These are phyloP conservation scores for Gentiana macrophylla DNA, from an alignment of 257 asterid genomes.

Conservation along the genomic window DNA sequence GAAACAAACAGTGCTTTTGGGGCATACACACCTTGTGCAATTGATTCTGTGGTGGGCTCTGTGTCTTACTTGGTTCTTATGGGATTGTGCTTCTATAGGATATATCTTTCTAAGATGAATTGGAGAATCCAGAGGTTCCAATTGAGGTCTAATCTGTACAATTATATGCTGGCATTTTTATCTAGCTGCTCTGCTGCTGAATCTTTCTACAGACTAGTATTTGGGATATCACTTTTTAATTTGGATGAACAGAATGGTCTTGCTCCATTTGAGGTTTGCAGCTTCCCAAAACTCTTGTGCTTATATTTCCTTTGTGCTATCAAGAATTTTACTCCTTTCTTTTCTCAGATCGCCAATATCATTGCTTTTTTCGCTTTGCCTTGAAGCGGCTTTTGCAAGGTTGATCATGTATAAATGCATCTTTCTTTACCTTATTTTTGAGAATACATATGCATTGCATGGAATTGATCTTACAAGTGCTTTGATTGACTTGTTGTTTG, in stretches of 20 bases:
- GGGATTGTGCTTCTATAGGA: constrained; percentile 52
- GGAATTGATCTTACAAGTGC: too few relatives aligned
- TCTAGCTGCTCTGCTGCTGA: constrained; percentile 72
- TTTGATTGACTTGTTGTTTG: too few relatives aligned
- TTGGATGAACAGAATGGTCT: constrained; percentile 51
- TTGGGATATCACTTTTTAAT: constrained; percentile 70
- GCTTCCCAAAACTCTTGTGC: not conserved
- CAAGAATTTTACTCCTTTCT: too few relatives aligned
- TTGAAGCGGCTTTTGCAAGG: too few relatives aligned
- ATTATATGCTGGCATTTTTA: constrained; percentile 61
- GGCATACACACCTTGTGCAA: constrained; percentile 80
- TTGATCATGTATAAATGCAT: too few relatives aligned
- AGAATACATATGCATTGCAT: too few relatives aligned
- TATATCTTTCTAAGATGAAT: constrained; percentile 49
- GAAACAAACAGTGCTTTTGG: constrained; percentile 84
- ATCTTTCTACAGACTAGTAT: constrained; percentile 58
- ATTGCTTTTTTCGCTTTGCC: too few relatives aligned
- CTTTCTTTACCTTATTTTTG: too few relatives aligned
- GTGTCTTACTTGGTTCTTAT: constrained; percentile 60
- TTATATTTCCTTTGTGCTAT: too few relatives aligned
- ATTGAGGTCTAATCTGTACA: constrained; percentile 64
- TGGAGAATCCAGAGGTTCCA: constrained; percentile 54
- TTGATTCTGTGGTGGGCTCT: constrained; percentile 61
- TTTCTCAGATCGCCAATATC: too few relatives aligned
- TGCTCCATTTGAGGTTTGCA: constrained; percentile 79